Percentiles rank a stretch among this genome's conserved stretches.
Conservation (phyloP, 306 rosid species). For the Notholithocarpus densiflorus region DNA sequence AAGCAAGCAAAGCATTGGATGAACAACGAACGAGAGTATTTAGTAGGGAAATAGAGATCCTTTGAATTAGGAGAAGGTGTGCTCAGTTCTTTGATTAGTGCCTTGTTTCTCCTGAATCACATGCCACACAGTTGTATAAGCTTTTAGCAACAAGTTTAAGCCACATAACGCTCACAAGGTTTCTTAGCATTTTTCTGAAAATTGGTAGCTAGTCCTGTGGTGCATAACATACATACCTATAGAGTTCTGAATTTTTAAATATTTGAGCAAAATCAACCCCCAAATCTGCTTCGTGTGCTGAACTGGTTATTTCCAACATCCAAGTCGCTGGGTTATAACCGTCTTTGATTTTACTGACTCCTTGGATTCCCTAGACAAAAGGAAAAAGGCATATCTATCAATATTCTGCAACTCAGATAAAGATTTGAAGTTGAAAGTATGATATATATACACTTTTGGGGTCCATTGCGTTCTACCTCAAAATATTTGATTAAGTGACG, state of each 20-base stretch:
- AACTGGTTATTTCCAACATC: slow-evolving; percentile 46
- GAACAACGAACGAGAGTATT: slow-evolving; percentile 45
- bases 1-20: slow-evolving; percentile 55
- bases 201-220: background rate
- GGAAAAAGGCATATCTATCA: background rate
- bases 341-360: slow-evolving; percentile 34
- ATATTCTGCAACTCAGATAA: background rate
- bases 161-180: no score
- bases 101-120: slow-evolving; percentile 57
- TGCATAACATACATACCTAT: slow-evolving; percentile 19
- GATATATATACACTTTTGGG: no score
- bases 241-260: slow-evolving; percentile 37
- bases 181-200: no score
- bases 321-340: slow-evolving; percentile 48
- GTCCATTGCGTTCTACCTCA: slow-evolving; percentile 26
- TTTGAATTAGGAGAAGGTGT: slow-evolving; percentile 45
- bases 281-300: slow-evolving; percentile 42
- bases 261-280: slow-evolving; percentile 33
- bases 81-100: slow-evolving; percentile 49
- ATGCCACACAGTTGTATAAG: background rate
- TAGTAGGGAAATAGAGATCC: slow-evolving; percentile 51
- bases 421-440: background rate
- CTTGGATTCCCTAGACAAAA: slow-evolving; percentile 32
- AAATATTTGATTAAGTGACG: slow-evolving; percentile 34
- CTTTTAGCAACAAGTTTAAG: background rate